A percentile compares a stretch with the other conserved stretches of the same genome.
Conservation (phyloP, 2,329 filamentous ascomycete species). For the Cytospora piceicola region DNA sequence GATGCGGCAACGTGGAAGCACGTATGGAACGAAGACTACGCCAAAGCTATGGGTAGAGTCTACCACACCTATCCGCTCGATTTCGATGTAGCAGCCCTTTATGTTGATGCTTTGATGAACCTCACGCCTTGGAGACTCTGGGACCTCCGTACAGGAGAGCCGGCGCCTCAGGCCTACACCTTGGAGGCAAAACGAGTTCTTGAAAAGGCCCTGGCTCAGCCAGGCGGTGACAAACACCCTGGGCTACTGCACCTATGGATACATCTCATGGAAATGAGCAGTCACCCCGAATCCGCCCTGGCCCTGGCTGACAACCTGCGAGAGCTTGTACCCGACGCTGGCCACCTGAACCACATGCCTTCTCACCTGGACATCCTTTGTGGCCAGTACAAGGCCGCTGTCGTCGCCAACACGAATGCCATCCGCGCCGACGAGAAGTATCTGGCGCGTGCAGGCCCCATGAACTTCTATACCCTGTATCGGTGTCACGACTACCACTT, state of each 20-base stretch:
- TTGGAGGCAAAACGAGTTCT: conserved; percentile 62
- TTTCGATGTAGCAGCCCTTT: conserved; percentile 39
- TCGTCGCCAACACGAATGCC: conserved; percentile 68
- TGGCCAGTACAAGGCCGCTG: conserved; percentile 70
- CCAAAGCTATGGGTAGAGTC: conserved; percentile 53
- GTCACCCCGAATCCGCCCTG: conserved; percentile 69
- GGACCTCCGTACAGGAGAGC: conserved; percentile 45
- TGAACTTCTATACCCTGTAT: conserved; percentile 79
- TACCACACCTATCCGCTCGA: conserved; percentile 44
- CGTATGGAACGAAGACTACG: conserved; percentile 62
- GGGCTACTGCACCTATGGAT: conserved; percentile 67
- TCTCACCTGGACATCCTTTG: conserved; percentile 75
- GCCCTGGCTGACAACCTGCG: conserved; percentile 65
- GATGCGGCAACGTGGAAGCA: conserved; percentile 44
- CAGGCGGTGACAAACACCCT: conserved; percentile 55
- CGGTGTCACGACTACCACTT: conserved; percentile 77
- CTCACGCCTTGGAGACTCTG: conserved; percentile 52
- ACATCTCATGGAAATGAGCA: conserved; percentile 41
- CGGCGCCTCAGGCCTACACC: conserved; percentile 58
- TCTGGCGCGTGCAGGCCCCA: conserved; percentile 58
- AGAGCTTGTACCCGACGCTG: conserved; percentile 67
- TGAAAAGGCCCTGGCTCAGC: conserved; percentile 58
- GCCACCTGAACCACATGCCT: conserved; percentile 70
- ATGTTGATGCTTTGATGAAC: conserved; percentile 59
- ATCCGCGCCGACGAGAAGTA: conserved; percentile 71